These are phyloP conservation scores for Saccharomycopsis lassenensis DNA, from an alignment of 805 yeast genomes.

Conservation along the genomic window DNA sequence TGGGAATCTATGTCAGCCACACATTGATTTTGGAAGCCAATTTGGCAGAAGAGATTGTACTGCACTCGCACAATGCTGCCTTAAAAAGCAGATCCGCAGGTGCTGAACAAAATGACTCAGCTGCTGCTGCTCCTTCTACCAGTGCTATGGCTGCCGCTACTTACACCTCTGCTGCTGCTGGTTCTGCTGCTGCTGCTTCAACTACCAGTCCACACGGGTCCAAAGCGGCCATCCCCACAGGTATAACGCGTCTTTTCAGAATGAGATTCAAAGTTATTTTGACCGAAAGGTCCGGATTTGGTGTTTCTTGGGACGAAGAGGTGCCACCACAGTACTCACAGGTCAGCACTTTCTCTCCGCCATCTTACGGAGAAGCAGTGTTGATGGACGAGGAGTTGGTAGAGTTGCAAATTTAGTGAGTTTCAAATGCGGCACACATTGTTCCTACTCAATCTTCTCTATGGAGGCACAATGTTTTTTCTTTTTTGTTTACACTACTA, in stretches of 20 bases:
- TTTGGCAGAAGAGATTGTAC: slow-evolving; percentile 82
- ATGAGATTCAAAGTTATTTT: slow-evolving; percentile 85
- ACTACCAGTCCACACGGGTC: slow-evolving; percentile 7
- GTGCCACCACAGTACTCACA: slow-evolving; percentile 95
- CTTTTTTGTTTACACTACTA: too few relatives aligned
- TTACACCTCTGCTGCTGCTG: slow-evolving; percentile 19
- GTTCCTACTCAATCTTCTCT: too few relatives aligned
- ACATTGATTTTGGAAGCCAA: slow-evolving; percentile 74
- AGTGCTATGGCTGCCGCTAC: slow-evolving; percentile 1
- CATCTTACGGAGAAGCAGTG: slow-evolving; percentile 42
- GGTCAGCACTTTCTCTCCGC: slow-evolving; percentile 77
- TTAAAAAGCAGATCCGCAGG: not conserved
- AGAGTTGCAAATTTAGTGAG: slow-evolving; percentile 4
- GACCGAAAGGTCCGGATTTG: slow-evolving; percentile 88
- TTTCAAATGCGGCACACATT: too few relatives aligned
- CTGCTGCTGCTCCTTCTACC: slow-evolving; percentile 2
- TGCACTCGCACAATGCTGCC: slow-evolving; percentile 18
- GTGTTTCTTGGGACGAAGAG: slow-evolving; percentile 98
- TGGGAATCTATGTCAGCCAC: slow-evolving; percentile 72
- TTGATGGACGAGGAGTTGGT: slow-evolving; percentile 8
- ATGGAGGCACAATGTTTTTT: too few relatives aligned
- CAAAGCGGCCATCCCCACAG: slow-evolving; percentile 51
- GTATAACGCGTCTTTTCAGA: slow-evolving; percentile 86
- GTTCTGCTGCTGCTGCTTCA: slow-evolving; percentile 18
- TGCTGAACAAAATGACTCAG: slow-evolving; percentile 1